Evolutionary conservation across 306 rosid genomes (phyloP), one percentile per base, ranked within the genome.

Genomic region (Erythrophleum fordii): DNA sequence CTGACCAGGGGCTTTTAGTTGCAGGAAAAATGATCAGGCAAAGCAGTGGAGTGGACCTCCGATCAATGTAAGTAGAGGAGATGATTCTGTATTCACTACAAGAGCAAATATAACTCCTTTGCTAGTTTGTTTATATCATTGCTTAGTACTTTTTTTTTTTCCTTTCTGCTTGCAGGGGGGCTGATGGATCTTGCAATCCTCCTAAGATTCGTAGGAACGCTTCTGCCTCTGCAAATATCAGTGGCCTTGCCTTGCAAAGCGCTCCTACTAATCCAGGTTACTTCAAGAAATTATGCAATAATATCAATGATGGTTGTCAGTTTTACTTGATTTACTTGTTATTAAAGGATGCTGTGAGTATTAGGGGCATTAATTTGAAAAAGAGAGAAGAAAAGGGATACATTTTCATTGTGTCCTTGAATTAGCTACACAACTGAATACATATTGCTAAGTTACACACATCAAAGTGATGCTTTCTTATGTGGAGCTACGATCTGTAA

Each of bases 191-290:
- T 67, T 80, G 71, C 49, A 74, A 73, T 81, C 89, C 85, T 81
- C 87, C 96, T 18, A 89, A 73, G 83, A 94, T 96, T 51, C 92
- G 97, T 20, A 89, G 97, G 85, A 90, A 93, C 74, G 94, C 97
- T 78, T 88, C 97, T 75, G 92, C 97, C 39, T 66, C 98, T 3
- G 91, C 97, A 78, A 93, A 93, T 85, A 96, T 96, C 18, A 88
- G 87, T 42, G 75, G 75, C 86, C 94, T 93, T 76, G 77, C 83
- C 66, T 65, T 55, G 13, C 96, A 90, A 70, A 75, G 85, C 84
- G 68, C 82, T 75, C 65, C 82, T 26, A 71, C 87, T 66, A 93
- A 82, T 82, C 44, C 89, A 82, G 98, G 99, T 93, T 11, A 29
- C 46, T 85, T 58, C 11, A 44, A 28, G 61, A 77, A 69, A 59